These are phyloP conservation scores for Geranomyces michiganensis DNA, from an alignment of 192 early-diverging fungal species.

Conservation along the genomic window DNA sequence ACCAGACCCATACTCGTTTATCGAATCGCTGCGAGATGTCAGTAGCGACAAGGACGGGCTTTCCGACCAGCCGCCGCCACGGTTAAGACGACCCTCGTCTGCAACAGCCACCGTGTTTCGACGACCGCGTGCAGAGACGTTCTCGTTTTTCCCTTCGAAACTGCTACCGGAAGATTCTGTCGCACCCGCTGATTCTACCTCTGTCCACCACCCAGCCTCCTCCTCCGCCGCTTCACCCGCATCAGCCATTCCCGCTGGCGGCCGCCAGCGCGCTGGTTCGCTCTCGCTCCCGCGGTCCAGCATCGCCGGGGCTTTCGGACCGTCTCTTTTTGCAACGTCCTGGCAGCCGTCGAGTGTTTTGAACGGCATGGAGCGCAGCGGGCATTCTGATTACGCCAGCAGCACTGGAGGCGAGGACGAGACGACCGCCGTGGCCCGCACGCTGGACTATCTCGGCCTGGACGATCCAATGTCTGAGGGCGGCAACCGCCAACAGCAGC, in stretches of 20 bases:
- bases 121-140: conserved; percentile 48
- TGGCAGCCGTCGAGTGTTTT: conserved; percentile 56
- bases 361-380: not conserved
- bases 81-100: not conserved
- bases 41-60: conserved; percentile 4
- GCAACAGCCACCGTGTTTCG: conserved; percentile 19
- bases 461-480: conserved; percentile 53
- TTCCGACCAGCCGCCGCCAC: not conserved
- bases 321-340: conserved; percentile 61
- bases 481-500: not conserved
- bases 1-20: not conserved
- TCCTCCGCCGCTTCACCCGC: not conserved
- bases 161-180: conserved; percentile 31
- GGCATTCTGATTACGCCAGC: conserved; percentile 15
- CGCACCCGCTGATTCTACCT: not conserved
- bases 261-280: conserved; percentile 58
- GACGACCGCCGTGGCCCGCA: conserved; percentile 60
- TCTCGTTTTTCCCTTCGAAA: conserved; percentile 49
- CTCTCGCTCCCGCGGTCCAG: conserved; percentile 37
- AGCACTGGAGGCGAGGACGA: conserved; percentile 53
- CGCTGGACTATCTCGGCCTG: conserved; percentile 70
- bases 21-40: conserved; percentile 28
- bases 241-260: not conserved
- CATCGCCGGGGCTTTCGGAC: conserved; percentile 61
- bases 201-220: not conserved